Evolutionary conservation across 2,329 filamentous ascomycete species (phyloP).

Genomic region (Pseudogymnoascus sp.): DNA sequence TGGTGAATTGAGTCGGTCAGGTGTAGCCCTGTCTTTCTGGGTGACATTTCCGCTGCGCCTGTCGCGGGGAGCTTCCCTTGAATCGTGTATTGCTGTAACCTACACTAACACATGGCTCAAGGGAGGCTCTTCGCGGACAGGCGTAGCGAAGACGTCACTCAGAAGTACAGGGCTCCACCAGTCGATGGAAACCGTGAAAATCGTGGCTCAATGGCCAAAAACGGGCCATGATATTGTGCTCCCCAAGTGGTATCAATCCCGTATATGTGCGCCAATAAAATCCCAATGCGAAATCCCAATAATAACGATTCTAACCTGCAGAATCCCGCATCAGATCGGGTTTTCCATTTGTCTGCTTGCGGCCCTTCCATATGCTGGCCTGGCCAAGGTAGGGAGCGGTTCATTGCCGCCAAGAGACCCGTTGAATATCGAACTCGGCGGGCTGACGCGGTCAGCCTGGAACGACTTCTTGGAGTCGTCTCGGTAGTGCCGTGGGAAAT

Average conservation of each 20-base stretch:
- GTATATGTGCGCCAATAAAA: neutral
- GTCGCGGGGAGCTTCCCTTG: no score
- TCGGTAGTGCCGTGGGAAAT: neutral
- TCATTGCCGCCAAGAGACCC: neutral
- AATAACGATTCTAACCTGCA: slow-evolving; percentile 4
- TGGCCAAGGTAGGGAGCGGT: neutral
- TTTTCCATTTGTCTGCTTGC: neutral
- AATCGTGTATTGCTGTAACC: no score
- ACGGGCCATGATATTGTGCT: slow-evolving; percentile 1
- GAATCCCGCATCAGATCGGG: neutral
- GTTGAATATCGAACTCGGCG: slow-evolving; percentile 1
- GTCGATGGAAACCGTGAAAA: neutral
- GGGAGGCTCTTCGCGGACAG: no score
- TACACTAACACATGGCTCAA: no score
- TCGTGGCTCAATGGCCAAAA: neutral
- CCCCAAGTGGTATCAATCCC: neutral
- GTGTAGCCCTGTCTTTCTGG: no score
- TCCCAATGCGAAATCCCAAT: neutral
- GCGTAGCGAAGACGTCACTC: no score
- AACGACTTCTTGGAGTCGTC: slow-evolving; percentile 1
- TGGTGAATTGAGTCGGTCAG: neutral
- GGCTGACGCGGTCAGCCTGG: neutral
- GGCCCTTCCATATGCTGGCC: neutral
- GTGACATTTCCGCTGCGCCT: no score
- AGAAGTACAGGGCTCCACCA: no score